Percentiles rank a stretch among this genome's conserved stretches.
These are phyloP conservation scores for Colletotrichum musae DNA, from an alignment of 2,329 filamentous ascomycete genomes.

Conservation along the genomic window DNA sequence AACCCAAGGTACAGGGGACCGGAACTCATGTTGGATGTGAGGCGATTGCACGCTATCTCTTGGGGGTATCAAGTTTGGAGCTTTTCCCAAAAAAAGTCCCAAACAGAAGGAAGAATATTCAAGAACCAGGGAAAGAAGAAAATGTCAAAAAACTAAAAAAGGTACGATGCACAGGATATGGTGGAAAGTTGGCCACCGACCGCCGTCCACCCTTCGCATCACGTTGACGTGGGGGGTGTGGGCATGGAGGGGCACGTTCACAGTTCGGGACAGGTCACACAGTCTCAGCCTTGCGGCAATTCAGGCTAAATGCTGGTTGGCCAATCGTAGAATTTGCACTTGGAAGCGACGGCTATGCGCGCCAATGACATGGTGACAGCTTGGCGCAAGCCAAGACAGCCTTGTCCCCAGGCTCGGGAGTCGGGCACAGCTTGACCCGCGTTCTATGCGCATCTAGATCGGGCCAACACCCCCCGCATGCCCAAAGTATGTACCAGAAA, in stretches of 20 bases:
- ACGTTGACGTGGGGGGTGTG: slow-evolving; percentile 39
- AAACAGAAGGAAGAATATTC: background rate
- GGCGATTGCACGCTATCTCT: background rate
- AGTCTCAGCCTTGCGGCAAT: slow-evolving; percentile 37
- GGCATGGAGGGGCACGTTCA: slow-evolving; percentile 29
- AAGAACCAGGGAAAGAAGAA: background rate
- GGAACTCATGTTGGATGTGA: slow-evolving; percentile 34
- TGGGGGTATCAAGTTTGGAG: slow-evolving; percentile 14
- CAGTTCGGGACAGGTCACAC: slow-evolving; percentile 31
- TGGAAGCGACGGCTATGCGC: slow-evolving; percentile 30
- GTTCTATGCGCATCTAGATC: slow-evolving; percentile 20
- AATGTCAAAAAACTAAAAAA: background rate
- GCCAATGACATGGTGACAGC: slow-evolving; percentile 33
- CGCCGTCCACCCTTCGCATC: slow-evolving; percentile 27
- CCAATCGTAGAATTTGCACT: slow-evolving; percentile 25
- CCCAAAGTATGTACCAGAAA: background rate
- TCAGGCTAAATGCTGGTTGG: slow-evolving; percentile 37
- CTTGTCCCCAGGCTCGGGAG: slow-evolving; percentile 35
- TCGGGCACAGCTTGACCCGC: slow-evolving; percentile 35
- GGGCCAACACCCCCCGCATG: slow-evolving; percentile 10
- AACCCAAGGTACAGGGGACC: slow-evolving; percentile 88
- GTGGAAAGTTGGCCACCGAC: slow-evolving; percentile 28
- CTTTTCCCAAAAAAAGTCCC: slow-evolving; percentile 1
- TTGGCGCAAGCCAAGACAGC: slow-evolving; percentile 35
- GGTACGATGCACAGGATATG: slow-evolving; percentile 11